Percentiles rank a stretch among this genome's conserved stretches.
Conservation (phyloP, 2,329 filamentous ascomycete genomes). For the Fusarium humuli region DNA sequence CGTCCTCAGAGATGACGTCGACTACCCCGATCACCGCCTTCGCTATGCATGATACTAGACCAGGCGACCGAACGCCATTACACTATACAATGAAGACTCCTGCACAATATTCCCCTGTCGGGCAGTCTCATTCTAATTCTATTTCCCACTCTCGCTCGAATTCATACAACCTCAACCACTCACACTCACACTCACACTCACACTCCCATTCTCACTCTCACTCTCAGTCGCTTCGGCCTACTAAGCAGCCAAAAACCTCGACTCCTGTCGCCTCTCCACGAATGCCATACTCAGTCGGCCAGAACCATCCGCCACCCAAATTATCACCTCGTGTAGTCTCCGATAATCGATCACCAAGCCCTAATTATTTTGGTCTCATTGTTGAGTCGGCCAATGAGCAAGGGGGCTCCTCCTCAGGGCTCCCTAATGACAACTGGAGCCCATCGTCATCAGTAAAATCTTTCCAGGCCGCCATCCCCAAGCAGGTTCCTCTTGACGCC, state of each 20-base stretch:
- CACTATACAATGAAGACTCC: conserved; percentile 62
- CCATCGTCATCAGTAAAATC: conserved; percentile 77
- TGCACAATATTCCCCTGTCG: conserved; percentile 52
- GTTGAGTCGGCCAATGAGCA: conserved; percentile 71
- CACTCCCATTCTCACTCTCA: conserved; percentile 56
- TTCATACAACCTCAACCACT: conserved; percentile 54
- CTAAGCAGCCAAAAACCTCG: conserved; percentile 55
- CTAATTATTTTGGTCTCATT: conserved; percentile 88
- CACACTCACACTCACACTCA: conserved; percentile 52
- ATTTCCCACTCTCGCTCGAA: conserved; percentile 49
- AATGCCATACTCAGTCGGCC: conserved; percentile 65
- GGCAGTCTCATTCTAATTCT: conserved; percentile 46
- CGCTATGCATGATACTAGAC: conserved; percentile 51
- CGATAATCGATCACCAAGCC: conserved; percentile 69
- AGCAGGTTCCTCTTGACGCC: conserved; percentile 76
- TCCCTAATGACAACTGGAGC: conserved; percentile 80
- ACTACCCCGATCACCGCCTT: conserved; percentile 42
- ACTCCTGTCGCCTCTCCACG: conserved; percentile 67
- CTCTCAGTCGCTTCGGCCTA: conserved; percentile 57
- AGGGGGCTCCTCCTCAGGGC: conserved; percentile 68
- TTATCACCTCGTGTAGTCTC: conserved; percentile 56
- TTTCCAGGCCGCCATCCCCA: conserved; percentile 75
- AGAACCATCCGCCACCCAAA: conserved; percentile 65
- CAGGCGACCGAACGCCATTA: conserved; percentile 51
- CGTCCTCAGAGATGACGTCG: conserved; percentile 44